Percentiles rank a stretch among this genome's conserved stretches.
phyloP scores from a whole-genome alignment of 176 grass and related monocot species.

The Musa itinerans region DNA sequence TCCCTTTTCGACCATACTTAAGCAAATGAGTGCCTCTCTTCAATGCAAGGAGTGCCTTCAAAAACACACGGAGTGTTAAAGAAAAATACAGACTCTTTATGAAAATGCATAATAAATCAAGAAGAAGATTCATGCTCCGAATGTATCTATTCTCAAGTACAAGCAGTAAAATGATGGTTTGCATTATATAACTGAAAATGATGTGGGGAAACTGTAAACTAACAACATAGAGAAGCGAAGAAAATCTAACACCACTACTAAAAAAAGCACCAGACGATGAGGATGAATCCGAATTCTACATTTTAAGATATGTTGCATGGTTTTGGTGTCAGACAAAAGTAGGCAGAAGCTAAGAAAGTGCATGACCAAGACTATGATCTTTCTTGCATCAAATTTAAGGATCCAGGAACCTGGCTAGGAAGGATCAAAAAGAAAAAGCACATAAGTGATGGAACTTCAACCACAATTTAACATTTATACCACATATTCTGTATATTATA shows the following conservation, averaged over 20 bases:
- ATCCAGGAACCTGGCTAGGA: background rate
- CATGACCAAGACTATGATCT: too few relatives aligned
- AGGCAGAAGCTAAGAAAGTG: too few relatives aligned
- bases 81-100: background rate
- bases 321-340: too few relatives aligned
- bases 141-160: background rate
- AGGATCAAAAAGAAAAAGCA: background rate
- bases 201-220: too few relatives aligned
- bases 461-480: background rate
- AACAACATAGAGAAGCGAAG: too few relatives aligned
- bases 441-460: background rate
- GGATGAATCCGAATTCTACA: too few relatives aligned
- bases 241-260: too few relatives aligned
- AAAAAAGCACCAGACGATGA: too few relatives aligned
- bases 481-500: background rate
- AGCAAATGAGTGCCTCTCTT: conserved; percentile 18
- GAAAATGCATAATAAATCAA: background rate
- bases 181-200: background rate
- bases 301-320: too few relatives aligned
- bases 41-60: conserved; percentile 17
- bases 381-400: background rate
- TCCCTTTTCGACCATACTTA: conserved; percentile 21
- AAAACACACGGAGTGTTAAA: background rate
- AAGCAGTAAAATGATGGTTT: background rate
- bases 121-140: background rate